These are phyloP conservation scores for Phytophthora megakarya DNA, from an alignment of 352 stramenopile species.

Conservation along the genomic window DNA sequence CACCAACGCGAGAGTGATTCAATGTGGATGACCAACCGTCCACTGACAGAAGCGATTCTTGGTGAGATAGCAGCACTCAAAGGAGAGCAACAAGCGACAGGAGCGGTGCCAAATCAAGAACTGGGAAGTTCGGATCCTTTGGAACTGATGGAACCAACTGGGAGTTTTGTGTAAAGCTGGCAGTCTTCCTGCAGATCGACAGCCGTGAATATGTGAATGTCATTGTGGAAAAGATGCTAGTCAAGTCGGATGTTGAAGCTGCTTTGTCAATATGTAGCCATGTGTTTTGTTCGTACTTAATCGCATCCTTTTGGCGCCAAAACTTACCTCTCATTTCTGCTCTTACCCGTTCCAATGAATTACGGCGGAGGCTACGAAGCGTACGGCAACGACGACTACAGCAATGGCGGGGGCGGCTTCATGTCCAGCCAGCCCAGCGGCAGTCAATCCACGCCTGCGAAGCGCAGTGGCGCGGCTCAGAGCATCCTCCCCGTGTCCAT, in stretches of 20 bases:
- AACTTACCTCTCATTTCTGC: neutral
- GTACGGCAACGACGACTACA: slow-evolving; percentile 73
- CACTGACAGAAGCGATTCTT: slow-evolving; percentile 13
- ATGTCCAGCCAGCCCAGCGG: slow-evolving; percentile 61
- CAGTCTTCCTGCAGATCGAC: neutral
- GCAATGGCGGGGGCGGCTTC: slow-evolving; percentile 62
- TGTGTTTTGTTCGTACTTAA: neutral
- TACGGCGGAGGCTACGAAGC: slow-evolving; percentile 74
- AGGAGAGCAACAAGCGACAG: neutral
- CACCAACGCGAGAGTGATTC: slow-evolving; percentile 26
- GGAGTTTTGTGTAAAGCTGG: neutral
- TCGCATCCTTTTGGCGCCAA: slow-evolving; percentile 22
- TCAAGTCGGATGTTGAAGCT: too few species aligned
- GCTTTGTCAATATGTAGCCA: too few species aligned
- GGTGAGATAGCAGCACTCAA: slow-evolving; percentile 25
- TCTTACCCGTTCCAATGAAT: slow-evolving; percentile 52
- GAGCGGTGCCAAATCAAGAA: too few species aligned
- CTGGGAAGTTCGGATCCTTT: too few species aligned
- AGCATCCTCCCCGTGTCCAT: slow-evolving; percentile 93
- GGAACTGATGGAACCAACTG: neutral
- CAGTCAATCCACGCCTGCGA: slow-evolving; percentile 61
- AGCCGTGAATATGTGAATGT: neutral
- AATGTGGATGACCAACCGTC: slow-evolving; percentile 38
- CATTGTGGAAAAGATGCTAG: neutral
- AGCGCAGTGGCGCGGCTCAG: slow-evolving; percentile 64